Evolutionary conservation across 805 yeast species (phyloP).

Genomic region (Dipodascus geniculatus): DNA sequence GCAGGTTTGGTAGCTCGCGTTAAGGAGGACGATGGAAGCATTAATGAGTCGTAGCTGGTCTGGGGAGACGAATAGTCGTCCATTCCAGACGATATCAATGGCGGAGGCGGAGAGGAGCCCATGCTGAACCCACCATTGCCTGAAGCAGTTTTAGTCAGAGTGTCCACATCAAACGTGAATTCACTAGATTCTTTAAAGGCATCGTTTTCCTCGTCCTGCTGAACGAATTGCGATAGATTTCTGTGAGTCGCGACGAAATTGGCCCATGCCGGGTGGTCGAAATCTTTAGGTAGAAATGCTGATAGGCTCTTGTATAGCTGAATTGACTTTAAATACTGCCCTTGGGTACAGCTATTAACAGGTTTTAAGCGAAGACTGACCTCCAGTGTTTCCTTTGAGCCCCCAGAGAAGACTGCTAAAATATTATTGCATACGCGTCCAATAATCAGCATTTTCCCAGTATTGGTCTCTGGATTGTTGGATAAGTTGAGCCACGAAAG

Average conservation of each 20-base stretch:
- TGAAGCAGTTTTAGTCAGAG: background rate
- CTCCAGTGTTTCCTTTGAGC: conserved; percentile 20
- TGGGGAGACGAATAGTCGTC: background rate
- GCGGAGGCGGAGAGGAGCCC: background rate
- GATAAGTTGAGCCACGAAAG: conserved; percentile 16
- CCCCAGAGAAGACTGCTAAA: conserved; percentile 15
- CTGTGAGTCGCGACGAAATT: conserved; percentile 4
- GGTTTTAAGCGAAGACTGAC: conserved; percentile 20
- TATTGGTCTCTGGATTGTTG: background rate
- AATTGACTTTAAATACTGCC: conserved; percentile 9
- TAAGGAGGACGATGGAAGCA: background rate
- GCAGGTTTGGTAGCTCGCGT: background rate
- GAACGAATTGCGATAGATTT: background rate
- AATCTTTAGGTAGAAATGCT: conserved; percentile 8
- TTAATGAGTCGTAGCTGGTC: background rate
- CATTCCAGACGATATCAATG: background rate
- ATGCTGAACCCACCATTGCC: background rate
- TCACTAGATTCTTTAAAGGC: background rate
- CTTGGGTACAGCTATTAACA: conserved; percentile 8
- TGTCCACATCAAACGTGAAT: background rate
- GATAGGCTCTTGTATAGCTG: conserved; percentile 9
- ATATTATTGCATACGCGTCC: conserved; percentile 20
- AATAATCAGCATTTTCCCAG: conserved; percentile 4
- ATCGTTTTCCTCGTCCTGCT: background rate
- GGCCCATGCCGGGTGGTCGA: conserved; percentile 12